phyloP scores from a whole-genome alignment of 1,284 basidiomycete genomes.

The Rhizoctonia solani region DNA sequence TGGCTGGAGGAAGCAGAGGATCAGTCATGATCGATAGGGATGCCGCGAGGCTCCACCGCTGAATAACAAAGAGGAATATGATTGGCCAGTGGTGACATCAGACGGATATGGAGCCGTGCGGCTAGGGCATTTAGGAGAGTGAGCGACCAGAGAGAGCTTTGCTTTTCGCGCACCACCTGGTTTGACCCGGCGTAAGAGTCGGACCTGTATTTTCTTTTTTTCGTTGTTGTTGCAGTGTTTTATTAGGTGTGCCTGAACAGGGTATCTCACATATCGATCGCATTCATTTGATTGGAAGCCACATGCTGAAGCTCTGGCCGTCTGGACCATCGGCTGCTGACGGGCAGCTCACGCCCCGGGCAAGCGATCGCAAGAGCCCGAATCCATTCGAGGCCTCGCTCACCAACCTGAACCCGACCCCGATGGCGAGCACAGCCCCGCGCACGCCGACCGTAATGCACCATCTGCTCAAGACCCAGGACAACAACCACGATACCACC shows the following conservation, averaged over 20 bases:
- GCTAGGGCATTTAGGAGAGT: not conserved
- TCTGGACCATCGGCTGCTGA: conserved; percentile 49
- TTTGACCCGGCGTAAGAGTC: not conserved
- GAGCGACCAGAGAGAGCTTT: not conserved
- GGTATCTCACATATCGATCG: no score
- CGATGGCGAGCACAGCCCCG: conserved; percentile 39
- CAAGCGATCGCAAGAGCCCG: conserved; percentile 52
- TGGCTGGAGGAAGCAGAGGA: conserved; percentile 46
- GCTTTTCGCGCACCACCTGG: no score
- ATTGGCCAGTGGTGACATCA: conserved; percentile 22
- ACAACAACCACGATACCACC: conserved; percentile 1
- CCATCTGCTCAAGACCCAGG: no score
- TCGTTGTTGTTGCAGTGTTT: not conserved
- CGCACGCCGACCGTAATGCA: conserved; percentile 39
- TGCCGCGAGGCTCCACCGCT: no score
- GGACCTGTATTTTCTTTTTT: not conserved
- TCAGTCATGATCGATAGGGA: no score
- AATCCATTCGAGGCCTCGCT: conserved; percentile 69
- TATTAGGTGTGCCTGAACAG: not conserved
- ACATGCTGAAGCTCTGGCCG: conserved; percentile 72
- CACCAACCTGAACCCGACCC: conserved; percentile 37
- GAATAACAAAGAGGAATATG: no score
- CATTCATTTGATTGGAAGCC: conserved; percentile 15
- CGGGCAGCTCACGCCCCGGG: conserved; percentile 75
- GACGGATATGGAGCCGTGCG: conserved; percentile 16